A percentile compares a stretch with the other conserved stretches of the same genome.
Conservation (phyloP, 2,329 filamentous ascomycete species). For the Colletotrichum higginsianum region DNA sequence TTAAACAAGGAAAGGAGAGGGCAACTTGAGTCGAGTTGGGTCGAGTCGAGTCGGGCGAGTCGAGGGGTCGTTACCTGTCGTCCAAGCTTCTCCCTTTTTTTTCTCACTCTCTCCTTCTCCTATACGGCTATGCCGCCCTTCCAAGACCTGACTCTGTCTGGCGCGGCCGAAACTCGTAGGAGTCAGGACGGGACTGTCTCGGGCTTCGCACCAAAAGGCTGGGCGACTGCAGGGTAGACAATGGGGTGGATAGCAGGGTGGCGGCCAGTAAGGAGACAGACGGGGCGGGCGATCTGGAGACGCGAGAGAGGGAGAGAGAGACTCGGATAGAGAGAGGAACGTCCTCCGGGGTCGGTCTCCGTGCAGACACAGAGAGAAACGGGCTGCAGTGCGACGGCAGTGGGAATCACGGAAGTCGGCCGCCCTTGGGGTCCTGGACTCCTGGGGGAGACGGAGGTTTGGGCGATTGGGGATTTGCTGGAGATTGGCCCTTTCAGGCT, state of each 20-base stretch:
- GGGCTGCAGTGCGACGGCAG: slow-evolving; percentile 14
- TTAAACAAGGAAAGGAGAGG: neutral
- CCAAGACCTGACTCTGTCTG: slow-evolving; percentile 36
- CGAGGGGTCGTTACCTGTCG: slow-evolving; percentile 24
- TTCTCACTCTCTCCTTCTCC: neutral
- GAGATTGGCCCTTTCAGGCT: slow-evolving; percentile 31
- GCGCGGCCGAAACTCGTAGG: slow-evolving; percentile 35
- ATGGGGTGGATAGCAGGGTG: slow-evolving; percentile 22
- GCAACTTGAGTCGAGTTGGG: neutral
- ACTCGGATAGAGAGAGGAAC: too few species aligned
- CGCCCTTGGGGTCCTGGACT: neutral
- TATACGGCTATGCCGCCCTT: slow-evolving; percentile 15
- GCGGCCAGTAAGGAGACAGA: slow-evolving; percentile 29
- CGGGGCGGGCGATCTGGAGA: slow-evolving; percentile 15
- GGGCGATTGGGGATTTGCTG: slow-evolving; percentile 4
- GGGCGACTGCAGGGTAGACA: slow-evolving; percentile 25
- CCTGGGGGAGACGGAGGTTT: neutral
- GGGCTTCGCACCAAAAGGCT: slow-evolving; percentile 33
- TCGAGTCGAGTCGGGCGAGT: neutral
- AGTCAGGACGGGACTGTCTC: slow-evolving; percentile 34
- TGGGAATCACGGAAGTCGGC: slow-evolving; percentile 32
- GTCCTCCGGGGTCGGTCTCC: too few species aligned
- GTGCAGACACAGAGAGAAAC: neutral
- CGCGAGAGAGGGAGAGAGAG: neutral
- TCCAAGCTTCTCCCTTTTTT: slow-evolving; percentile 33